Percentiles rank a stretch among this genome's conserved stretches.
Conservation (phyloP, 306 rosid species). For the Lagenaria siceraria region DNA sequence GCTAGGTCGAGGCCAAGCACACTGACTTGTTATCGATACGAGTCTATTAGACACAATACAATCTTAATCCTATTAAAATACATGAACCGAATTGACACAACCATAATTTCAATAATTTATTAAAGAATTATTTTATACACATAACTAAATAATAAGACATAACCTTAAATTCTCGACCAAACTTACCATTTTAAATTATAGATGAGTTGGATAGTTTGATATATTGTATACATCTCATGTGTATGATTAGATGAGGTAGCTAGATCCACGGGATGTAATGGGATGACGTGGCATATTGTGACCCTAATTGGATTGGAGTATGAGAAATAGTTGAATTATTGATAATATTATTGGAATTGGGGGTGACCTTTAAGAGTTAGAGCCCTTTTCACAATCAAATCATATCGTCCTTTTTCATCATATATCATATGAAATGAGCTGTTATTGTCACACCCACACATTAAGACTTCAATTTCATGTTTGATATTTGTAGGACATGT, state of each 20-base stretch:
- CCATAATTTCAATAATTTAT: not conserved
- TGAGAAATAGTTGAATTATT: not conserved
- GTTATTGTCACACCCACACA: slow-evolving; percentile 29
- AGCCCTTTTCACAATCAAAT: slow-evolving; percentile 47
- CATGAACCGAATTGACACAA: not conserved
- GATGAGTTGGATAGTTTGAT: not conserved
- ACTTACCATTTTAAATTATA: not conserved
- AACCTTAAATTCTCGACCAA: not conserved
- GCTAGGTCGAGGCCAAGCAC: too few relatives aligned
- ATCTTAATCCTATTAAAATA: not conserved
- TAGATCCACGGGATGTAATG: not conserved
- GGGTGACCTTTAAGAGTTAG: not conserved
- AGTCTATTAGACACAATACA: too few relatives aligned
- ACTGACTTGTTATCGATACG: too few relatives aligned
- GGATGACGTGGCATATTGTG: not conserved
- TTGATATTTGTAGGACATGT: slow-evolving; percentile 5
- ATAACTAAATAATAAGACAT: not conserved
- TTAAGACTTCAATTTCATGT: not conserved
- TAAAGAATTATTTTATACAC: not conserved
- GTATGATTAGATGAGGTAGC: not conserved
- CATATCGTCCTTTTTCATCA: slow-evolving; percentile 30
- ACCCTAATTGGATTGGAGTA: not conserved
- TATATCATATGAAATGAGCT: slow-evolving; percentile 62
- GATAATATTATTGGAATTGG: not conserved
- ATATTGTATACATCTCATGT: not conserved